Percentiles rank a stretch among this genome's conserved stretches.
These are phyloP conservation scores for Piper betle DNA, from an alignment of 164 flowering plant genomes.

Conservation along the genomic window DNA sequence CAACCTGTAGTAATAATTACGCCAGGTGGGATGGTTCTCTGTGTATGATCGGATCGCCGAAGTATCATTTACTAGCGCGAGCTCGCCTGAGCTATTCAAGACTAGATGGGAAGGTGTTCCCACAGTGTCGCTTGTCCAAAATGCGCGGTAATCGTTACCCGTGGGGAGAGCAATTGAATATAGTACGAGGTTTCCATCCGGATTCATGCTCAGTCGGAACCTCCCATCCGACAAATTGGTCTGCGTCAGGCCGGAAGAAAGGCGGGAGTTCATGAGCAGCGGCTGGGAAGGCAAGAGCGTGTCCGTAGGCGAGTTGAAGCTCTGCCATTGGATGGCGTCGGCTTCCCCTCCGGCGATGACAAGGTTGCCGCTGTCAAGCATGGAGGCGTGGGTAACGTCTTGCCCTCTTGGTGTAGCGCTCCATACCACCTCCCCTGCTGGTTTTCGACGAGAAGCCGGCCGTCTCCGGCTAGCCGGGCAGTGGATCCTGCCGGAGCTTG, in stretches of 20 bases:
- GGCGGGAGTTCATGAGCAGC: neutral
- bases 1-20: constrained; percentile 24
- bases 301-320: constrained; percentile 26
- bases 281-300: constrained; percentile 27
- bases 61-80: neutral
- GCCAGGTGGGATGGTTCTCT: neutral
- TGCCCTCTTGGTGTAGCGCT: neutral
- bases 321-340: constrained; percentile 14
- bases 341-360: constrained; percentile 8
- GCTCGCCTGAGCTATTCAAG: constrained; percentile 25
- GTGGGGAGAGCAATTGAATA: constrained; percentile 3
- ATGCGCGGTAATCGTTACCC: neutral
- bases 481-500: constrained; percentile 8
- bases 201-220: constrained; percentile 3
- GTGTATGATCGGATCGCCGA: neutral
- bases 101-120: constrained; percentile 8
- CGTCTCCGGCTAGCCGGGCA: constrained; percentile 5
- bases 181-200: constrained; percentile 24
- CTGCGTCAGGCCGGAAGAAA: constrained; percentile 11
- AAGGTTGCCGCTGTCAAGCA: constrained; percentile 37
- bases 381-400: constrained; percentile 14
- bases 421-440: neutral
- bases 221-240: constrained; percentile 10
- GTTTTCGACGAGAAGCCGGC: constrained; percentile 13
- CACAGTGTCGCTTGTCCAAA: neutral